A percentile compares a stretch with the other conserved stretches of the same genome.
Conservation (phyloP, 169 alveolate species). For the Plasmodium gonderi region DNA sequence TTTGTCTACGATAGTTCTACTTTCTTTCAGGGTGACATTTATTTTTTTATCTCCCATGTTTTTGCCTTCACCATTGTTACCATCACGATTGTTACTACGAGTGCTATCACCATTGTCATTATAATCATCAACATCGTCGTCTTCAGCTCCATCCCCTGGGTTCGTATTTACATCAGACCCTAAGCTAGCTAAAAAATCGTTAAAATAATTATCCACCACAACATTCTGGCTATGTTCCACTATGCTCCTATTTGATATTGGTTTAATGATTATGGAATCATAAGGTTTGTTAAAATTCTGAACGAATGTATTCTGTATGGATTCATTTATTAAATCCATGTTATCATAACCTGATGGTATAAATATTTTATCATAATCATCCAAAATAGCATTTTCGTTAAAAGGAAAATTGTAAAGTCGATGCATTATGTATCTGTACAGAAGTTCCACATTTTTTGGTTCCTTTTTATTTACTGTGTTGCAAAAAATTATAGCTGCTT, state of each 20-base stretch:
- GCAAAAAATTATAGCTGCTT: slow-evolving; percentile 58
- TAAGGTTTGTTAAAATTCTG: slow-evolving; percentile 57
- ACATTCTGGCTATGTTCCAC: slow-evolving; percentile 62
- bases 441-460: slow-evolving; percentile 26
- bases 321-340: slow-evolving; percentile 33
- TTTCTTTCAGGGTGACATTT: not conserved
- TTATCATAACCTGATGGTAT: slow-evolving; percentile 70
- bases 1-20: not conserved
- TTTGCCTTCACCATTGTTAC: not conserved
- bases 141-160: not conserved
- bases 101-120: not conserved
- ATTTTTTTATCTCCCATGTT: slow-evolving; percentile 20
- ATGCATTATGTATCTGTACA: slow-evolving; percentile 59
- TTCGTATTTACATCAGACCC: not conserved
- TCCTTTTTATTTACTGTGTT: slow-evolving; percentile 48
- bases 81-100: not conserved
- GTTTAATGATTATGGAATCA: slow-evolving; percentile 59
- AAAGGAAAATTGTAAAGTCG: slow-evolving; percentile 37
- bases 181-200: slow-evolving; percentile 38
- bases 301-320: slow-evolving; percentile 59
- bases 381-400: slow-evolving; percentile 38
- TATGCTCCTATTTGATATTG: slow-evolving; percentile 61
- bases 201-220: slow-evolving; percentile 28
- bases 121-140: not conserved
- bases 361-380: slow-evolving; percentile 55